These are phyloP conservation scores for Mortierella claussenii DNA, from an alignment of 192 early-diverging fungal species.

Conservation along the genomic window DNA sequence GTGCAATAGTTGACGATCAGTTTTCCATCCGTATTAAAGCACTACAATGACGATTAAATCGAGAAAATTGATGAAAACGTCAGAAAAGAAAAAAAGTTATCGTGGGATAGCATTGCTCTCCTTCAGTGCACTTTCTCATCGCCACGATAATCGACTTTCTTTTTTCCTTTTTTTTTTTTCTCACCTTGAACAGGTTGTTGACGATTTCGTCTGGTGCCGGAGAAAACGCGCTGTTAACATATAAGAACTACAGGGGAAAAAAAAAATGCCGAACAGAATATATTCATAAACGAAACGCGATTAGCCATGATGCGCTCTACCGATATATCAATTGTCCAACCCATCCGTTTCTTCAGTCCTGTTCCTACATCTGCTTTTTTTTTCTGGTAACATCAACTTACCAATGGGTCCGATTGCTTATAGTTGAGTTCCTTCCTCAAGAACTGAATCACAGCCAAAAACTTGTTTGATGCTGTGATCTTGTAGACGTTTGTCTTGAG, in stretches of 20 bases:
- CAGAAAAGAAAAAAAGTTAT: too few species aligned
- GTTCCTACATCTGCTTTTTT: not conserved
- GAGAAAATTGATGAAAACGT: too few species aligned
- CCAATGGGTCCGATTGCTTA: conserved; percentile 77
- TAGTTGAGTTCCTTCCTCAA: conserved; percentile 84
- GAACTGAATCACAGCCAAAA: conserved; percentile 87
- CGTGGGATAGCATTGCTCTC: too few species aligned
- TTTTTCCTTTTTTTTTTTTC: not conserved
- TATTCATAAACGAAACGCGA: too few species aligned
- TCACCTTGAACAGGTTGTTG: conserved; percentile 80
- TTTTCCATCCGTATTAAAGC: conserved; percentile 84
- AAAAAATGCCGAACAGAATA: conserved; percentile 3
- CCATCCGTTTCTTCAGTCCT: not conserved
- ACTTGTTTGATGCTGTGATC: conserved; percentile 84
- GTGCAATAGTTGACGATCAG: conserved; percentile 94
- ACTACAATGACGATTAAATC: conserved; percentile 56
- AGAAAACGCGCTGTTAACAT: conserved; percentile 94
- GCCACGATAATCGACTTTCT: too few species aligned
- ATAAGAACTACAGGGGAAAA: conserved; percentile 75
- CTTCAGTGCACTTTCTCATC: too few species aligned
- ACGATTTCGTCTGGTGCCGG: conserved; percentile 94
- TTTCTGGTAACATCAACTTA: conserved; percentile 36
- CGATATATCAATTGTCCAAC: too few species aligned
- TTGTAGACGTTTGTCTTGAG: conserved; percentile 88
- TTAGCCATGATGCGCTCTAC: too few species aligned